A percentile compares a stretch with the other conserved stretches of the same genome.
phyloP scores from a whole-genome alignment of 169 alveolate genomes.

The Eimeria necatrix region DNA sequence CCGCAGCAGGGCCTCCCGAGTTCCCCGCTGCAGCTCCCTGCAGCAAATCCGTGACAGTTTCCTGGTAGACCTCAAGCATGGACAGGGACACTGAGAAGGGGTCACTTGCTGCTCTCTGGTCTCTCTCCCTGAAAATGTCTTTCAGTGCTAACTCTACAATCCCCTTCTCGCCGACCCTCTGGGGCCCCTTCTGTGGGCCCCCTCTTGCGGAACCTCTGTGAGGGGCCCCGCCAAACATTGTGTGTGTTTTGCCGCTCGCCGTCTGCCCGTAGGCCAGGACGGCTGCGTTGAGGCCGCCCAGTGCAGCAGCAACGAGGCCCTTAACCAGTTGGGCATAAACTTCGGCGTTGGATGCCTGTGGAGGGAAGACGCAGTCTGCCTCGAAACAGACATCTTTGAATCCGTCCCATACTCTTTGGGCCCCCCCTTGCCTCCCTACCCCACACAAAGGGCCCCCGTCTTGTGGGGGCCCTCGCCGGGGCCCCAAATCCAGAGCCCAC shows the following conservation, averaged over 20 bases:
- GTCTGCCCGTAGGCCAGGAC: constrained; percentile 98
- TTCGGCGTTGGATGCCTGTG: constrained; percentile 85
- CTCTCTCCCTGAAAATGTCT: constrained; percentile 11
- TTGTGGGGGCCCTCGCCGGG: not conserved
- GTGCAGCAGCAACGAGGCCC: constrained; percentile 89
- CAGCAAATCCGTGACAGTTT: not conserved
- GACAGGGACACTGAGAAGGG: constrained; percentile 19
- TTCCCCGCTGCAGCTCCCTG: not conserved
- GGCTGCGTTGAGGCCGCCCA: constrained; percentile 94
- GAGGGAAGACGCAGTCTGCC: constrained; percentile 87
- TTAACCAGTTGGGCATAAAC: constrained; percentile 87
- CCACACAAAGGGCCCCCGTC: not conserved
- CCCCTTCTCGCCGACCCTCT: not conserved
- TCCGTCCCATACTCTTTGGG: constrained; percentile 62
- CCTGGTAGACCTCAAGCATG: constrained; percentile 50
- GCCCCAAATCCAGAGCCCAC: constrained; percentile 52
- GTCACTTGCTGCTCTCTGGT: not conserved
- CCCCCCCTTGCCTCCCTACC: not conserved
- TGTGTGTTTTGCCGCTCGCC: constrained; percentile 98
- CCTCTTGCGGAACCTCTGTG: constrained; percentile 90
- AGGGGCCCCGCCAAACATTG: constrained; percentile 95
- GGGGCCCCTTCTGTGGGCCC: constrained; percentile 13
- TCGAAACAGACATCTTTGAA: constrained; percentile 37
- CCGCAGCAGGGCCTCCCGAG: not conserved
- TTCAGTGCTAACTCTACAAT: constrained; percentile 2